Evolutionary conservation across 2,329 filamentous ascomycete species (phyloP).

Genomic region (Apiospora phragmitis): DNA sequence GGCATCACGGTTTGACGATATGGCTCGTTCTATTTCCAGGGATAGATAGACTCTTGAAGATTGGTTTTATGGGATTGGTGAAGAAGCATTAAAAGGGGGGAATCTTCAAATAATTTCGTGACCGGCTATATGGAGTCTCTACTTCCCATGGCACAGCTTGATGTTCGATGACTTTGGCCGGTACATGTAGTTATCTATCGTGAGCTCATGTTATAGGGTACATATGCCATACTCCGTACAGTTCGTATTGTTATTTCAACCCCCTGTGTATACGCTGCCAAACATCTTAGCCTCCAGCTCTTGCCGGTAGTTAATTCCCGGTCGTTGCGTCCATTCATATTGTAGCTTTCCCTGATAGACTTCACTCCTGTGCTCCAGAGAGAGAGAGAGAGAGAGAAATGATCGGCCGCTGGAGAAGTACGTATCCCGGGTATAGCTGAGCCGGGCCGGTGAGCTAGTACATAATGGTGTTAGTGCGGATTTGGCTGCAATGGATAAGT

Average conservation of each 20-base stretch:
- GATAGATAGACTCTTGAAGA: not conserved
- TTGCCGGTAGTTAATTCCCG: not conserved
- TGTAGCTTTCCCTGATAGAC: not conserved
- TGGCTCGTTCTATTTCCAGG: not conserved
- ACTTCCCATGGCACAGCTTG: too few relatives aligned
- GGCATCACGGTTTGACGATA: conserved; percentile 1
- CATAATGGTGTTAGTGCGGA: not conserved
- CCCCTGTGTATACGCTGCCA: too few relatives aligned
- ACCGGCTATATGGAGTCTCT: not conserved
- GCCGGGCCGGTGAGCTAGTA: not conserved
- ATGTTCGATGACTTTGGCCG: too few relatives aligned
- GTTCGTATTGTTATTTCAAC: too few relatives aligned
- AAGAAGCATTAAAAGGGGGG: not conserved
- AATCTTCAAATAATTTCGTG: not conserved
- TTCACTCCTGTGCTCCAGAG: not conserved
- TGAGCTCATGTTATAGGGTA: not conserved
- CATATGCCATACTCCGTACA: too few relatives aligned
- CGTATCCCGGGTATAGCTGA: not conserved
- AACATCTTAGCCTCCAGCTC: not conserved
- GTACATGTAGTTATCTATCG: not conserved
- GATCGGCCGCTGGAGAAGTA: not conserved
- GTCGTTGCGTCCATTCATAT: not conserved
- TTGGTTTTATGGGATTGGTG: not conserved
- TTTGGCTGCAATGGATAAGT: not conserved
- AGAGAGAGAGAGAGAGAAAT: too few relatives aligned